These are phyloP conservation scores for Spergularia bocconei DNA, from an alignment of 148 eudicot genomes.

Conservation along the genomic window DNA sequence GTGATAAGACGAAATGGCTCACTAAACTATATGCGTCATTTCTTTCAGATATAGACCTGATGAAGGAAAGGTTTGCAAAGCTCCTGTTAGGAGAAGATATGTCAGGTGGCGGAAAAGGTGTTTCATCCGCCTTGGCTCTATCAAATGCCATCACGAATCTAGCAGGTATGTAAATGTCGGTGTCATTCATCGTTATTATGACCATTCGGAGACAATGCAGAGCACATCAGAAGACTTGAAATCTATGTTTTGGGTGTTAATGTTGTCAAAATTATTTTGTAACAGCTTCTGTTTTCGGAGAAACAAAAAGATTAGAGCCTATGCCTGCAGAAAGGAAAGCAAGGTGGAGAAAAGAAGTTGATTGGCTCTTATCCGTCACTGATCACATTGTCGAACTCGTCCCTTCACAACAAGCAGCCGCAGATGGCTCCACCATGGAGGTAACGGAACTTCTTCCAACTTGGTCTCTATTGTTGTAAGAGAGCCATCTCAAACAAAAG, in stretches of 20 bases:
- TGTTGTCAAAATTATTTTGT: neutral
- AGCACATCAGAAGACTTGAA: too few species aligned
- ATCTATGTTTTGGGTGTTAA: too few species aligned
- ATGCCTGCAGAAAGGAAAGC: constrained; percentile 63
- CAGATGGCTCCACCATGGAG: constrained; percentile 84
- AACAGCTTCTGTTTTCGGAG: constrained; percentile 86
- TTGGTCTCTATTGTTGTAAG: neutral
- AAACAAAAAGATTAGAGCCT: constrained; percentile 64
- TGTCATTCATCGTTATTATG: too few species aligned
- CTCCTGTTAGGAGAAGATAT: constrained; percentile 70
- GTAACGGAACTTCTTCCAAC: constrained; percentile 27
- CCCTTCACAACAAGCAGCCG: constrained; percentile 60
- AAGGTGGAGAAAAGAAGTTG: constrained; percentile 80
- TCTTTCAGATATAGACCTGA: constrained; percentile 47
- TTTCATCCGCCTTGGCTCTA: constrained; percentile 76
- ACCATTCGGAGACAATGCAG: too few species aligned
- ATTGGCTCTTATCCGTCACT: constrained; percentile 81
- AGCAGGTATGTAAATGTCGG: constrained; percentile 38
- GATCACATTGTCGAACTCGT: constrained; percentile 84
- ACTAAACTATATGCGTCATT: neutral
- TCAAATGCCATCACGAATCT: constrained; percentile 85
- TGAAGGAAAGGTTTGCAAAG: constrained; percentile 76
- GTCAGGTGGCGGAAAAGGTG: constrained; percentile 86
- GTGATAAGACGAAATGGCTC: neutral
- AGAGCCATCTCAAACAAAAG: too few species aligned